Evolutionary conservation across 495 filamentous ascomycete species (phyloP).

Genomic region (Corynascus novoguineensis): DNA sequence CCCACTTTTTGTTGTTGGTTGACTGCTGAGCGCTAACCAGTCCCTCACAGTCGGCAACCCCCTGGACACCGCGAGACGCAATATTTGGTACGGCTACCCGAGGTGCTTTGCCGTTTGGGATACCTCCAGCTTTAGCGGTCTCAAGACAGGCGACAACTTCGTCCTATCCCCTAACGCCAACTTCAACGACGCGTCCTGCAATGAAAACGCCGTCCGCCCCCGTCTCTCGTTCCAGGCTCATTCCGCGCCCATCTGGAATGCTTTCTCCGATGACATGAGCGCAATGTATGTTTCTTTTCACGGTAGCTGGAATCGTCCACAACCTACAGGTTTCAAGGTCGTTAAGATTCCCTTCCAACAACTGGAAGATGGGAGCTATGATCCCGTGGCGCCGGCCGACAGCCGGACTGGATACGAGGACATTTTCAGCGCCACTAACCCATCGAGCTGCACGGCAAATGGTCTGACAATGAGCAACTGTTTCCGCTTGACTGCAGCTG

Average conservation of each 20-base stretch:
- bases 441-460: constrained; percentile 34
- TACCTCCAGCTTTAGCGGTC: constrained; percentile 35
- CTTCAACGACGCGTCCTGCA: constrained; percentile 49
- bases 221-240: constrained; percentile 53
- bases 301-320: constrained; percentile 51
- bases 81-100: constrained; percentile 61
- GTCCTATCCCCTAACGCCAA: constrained; percentile 40
- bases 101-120: constrained; percentile 62
- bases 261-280: constrained; percentile 41
- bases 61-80: constrained; percentile 24
- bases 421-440: constrained; percentile 31
- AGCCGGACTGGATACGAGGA: constrained; percentile 35
- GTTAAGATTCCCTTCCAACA: constrained; percentile 36
- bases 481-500: constrained; percentile 31
- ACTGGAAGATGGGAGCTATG: constrained; percentile 30
- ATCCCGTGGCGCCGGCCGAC: constrained; percentile 35
- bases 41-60: constrained; percentile 32
- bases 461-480: constrained; percentile 37
- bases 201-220: constrained; percentile 35
- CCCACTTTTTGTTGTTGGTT: not conserved
- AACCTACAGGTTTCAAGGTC: constrained; percentile 37
- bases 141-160: constrained; percentile 51
- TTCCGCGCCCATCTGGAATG: constrained; percentile 53
- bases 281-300: constrained; percentile 60
- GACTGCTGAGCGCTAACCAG: not conserved